Conservation (phyloP, 139 green algal genomes). For the Pleodorina starrii region DNA sequence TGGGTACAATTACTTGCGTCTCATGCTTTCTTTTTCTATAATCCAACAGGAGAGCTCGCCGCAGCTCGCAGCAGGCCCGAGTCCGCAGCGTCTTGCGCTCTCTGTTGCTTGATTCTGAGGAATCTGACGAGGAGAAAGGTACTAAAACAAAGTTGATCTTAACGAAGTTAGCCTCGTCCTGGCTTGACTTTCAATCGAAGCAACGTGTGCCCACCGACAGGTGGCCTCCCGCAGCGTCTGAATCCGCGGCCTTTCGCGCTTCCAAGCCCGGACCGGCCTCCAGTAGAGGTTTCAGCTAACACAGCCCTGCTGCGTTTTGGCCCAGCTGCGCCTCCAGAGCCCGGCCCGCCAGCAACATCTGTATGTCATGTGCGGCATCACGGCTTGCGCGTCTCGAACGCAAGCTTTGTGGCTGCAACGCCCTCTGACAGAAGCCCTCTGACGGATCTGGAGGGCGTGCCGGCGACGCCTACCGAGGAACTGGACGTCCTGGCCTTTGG, state of each 20-base stretch:
- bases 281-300: not conserved
- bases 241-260: not conserved
- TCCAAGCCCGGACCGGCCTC: not conserved
- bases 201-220: not conserved
- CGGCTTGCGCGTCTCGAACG: not conserved
- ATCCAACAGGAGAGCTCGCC: not conserved
- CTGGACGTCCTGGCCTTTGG: not conserved
- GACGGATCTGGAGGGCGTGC: not conserved
- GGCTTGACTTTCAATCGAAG: not conserved
- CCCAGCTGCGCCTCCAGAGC: not conserved
- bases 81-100: not conserved
- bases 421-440: not conserved
- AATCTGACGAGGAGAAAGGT: constrained; percentile 5
- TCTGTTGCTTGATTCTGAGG: constrained; percentile 5
- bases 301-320: not conserved
- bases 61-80: constrained; percentile 31
- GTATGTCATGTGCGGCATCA: not conserved
- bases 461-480: constrained; percentile 34
- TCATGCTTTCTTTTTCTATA: not conserved
- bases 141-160: too few relatives aligned
- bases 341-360: not conserved
- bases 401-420: constrained; percentile 28
- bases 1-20: not conserved
- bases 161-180: too few relatives aligned
- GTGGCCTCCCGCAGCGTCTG: not conserved